These are phyloP conservation scores for Limonium bicolor DNA, from an alignment of 148 eudicot species.

Conservation along the genomic window DNA sequence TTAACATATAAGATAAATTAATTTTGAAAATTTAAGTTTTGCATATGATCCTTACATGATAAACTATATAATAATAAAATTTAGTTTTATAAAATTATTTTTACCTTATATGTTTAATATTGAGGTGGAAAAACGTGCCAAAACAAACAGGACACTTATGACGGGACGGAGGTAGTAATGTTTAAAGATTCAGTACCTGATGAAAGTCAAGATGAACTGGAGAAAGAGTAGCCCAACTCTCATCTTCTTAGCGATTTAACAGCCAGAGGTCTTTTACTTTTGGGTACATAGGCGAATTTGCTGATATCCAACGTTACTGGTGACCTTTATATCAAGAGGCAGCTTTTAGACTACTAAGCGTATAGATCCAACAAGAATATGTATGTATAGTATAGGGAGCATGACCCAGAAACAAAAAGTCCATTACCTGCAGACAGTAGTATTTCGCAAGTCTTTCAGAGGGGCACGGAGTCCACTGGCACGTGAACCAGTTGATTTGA, in stretches of 20 bases:
- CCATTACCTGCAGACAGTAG: conserved; percentile 28
- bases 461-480: conserved; percentile 98
- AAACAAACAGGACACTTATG: no score
- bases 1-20: no score
- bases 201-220: no score
- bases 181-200: no score
- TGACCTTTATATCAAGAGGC: conserved; percentile 27
- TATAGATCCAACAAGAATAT: background rate
- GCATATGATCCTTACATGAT: no score
- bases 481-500: conserved; percentile 63
- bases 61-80: no score
- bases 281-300: conserved; percentile 42
- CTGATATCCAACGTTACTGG: conserved; percentile 27
- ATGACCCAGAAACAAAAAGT: background rate
- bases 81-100: no score
- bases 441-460: conserved; percentile 58
- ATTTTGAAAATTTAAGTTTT: no score
- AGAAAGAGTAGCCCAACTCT: no score
- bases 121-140: no score
- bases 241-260: background rate
- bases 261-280: conserved; percentile 16
- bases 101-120: no score
- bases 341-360: background rate
- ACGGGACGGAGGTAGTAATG: no score
- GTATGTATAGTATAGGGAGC: background rate